Evolutionary conservation across 2,329 filamentous ascomycete species (phyloP).

Genomic region (Phoma herbarum): DNA sequence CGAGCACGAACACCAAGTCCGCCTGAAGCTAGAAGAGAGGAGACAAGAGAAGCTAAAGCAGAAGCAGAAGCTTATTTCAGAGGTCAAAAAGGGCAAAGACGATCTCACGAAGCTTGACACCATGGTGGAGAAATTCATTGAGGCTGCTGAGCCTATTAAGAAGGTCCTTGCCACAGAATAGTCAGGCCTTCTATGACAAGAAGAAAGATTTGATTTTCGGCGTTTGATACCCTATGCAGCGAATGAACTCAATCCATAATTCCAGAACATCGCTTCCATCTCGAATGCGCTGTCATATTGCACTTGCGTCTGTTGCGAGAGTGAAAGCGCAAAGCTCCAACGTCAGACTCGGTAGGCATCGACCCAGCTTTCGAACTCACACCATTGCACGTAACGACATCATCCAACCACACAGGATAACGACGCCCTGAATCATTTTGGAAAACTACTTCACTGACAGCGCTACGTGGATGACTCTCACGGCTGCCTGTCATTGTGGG

Average conservation of each 20-base stretch:
- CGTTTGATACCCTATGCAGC: constrained; percentile 25
- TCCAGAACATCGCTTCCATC: background rate
- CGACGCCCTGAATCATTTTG: background rate
- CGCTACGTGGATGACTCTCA: constrained; percentile 1
- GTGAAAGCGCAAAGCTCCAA: background rate
- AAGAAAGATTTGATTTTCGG: constrained; percentile 5
- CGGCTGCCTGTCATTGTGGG: constrained; percentile 6
- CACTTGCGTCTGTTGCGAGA: background rate
- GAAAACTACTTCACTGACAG: background rate
- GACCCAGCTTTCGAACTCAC: background rate
- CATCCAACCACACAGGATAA: background rate
- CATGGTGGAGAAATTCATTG: constrained; percentile 92
- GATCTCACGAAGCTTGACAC: constrained; percentile 90
- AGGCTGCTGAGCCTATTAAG: constrained; percentile 88
- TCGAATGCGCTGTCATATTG: background rate
- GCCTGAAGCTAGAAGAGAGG: constrained; percentile 85
- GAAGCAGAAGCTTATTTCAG: constrained; percentile 73
- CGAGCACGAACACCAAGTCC: constrained; percentile 85
- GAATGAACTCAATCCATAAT: constrained; percentile 12
- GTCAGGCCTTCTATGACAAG: background rate
- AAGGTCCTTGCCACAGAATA: constrained; percentile 81
- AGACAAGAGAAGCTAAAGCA: constrained; percentile 70
- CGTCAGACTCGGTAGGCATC: background rate
- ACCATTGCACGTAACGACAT: background rate
- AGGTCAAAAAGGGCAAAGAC: constrained; percentile 93